Conservation (phyloP, 2,329 filamentous ascomycete genomes). For the Colletotrichum tofieldiae region DNA sequence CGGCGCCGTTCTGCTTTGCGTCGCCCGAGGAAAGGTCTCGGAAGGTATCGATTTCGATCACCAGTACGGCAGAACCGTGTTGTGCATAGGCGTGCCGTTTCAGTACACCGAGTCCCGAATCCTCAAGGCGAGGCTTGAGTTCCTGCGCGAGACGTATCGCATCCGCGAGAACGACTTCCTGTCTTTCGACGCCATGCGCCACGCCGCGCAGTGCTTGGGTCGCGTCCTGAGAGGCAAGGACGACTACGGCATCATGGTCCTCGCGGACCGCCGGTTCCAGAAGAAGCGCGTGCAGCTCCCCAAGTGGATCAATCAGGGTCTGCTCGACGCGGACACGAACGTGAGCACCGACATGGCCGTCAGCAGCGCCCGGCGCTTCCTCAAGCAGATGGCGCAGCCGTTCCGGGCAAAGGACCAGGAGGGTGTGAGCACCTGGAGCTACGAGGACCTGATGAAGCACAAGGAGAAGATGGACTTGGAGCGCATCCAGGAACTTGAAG, state of each 20-base stretch:
- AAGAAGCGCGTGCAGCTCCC: conserved; percentile 93
- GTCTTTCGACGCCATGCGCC: conserved; percentile 99
- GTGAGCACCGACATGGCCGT: conserved; percentile 97
- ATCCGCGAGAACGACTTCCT: conserved; percentile 98
- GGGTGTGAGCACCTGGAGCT: conserved; percentile 93
- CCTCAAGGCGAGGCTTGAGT: conserved; percentile 94
- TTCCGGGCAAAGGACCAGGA: conserved; percentile 89
- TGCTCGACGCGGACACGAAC: conserved; percentile 89
- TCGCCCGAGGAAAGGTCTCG: conserved; percentile 96
- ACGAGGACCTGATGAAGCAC: conserved; percentile 83
- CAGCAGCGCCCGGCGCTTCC: conserved; percentile 88
- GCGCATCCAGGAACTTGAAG: conserved; percentile 74
- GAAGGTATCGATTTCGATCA: conserved; percentile 99
- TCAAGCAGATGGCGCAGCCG: conserved; percentile 92
- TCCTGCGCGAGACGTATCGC: conserved; percentile 95
- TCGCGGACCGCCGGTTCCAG: conserved; percentile 93
- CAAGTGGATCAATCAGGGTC: conserved; percentile 95
- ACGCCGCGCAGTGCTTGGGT: conserved; percentile 95
- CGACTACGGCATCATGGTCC: conserved; percentile 99
- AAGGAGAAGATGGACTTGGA: conserved; percentile 83
- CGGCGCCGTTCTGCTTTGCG: conserved; percentile 92
- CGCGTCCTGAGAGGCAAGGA: conserved; percentile 97
- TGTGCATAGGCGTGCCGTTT: conserved; percentile 97
- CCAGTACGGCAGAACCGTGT: conserved; percentile 94
- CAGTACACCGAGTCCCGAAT: conserved; percentile 99